A percentile compares a stretch with the other conserved stretches of the same genome.
Conservation (phyloP, 2,329 filamentous ascomycete genomes). For the Aphanoascus verrucosus region DNA sequence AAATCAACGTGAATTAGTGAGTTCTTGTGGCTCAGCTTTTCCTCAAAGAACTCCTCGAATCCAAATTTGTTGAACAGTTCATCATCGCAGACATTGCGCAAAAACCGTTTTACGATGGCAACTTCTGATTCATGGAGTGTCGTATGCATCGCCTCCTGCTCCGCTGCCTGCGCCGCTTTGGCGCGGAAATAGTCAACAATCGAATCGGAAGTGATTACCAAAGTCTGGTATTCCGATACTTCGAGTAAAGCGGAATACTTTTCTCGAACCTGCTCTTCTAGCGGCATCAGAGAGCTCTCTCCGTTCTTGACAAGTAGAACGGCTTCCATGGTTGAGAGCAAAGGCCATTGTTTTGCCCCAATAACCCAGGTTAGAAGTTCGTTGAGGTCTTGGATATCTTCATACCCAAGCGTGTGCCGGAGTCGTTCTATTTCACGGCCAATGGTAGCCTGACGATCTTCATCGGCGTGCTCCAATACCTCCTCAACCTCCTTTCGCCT, state of each 20-base stretch:
- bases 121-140: slow-evolving; percentile 19
- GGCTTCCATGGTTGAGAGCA: slow-evolving; percentile 18
- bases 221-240: slow-evolving; percentile 10
- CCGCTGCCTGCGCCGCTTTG: slow-evolving; percentile 4
- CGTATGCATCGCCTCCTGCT: slow-evolving; percentile 7
- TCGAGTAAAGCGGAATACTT: slow-evolving; percentile 21
- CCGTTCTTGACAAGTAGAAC: slow-evolving; percentile 20
- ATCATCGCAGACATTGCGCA: slow-evolving; percentile 21
- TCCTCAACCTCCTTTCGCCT: slow-evolving; percentile 22
- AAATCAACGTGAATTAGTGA: slow-evolving; percentile 18
- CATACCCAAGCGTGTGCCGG: slow-evolving; percentile 18
- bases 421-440: slow-evolving; percentile 20
- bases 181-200: slow-evolving; percentile 17
- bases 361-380: slow-evolving; percentile 23
- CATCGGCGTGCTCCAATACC: slow-evolving; percentile 20
- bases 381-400: slow-evolving; percentile 24
- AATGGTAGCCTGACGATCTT: slow-evolving; percentile 21
- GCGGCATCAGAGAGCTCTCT: slow-evolving; percentile 19
- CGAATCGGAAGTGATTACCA: slow-evolving; percentile 19
- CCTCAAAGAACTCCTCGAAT: slow-evolving; percentile 22
- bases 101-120: slow-evolving; percentile 20
- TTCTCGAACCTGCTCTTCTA: slow-evolving; percentile 18
- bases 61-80: slow-evolving; percentile 21
- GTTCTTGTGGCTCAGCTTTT: slow-evolving; percentile 18
- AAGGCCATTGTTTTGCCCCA: slow-evolving; percentile 16